phyloP scores from a whole-genome alignment of 257 asterid species.

The Echium plantagineum region DNA sequence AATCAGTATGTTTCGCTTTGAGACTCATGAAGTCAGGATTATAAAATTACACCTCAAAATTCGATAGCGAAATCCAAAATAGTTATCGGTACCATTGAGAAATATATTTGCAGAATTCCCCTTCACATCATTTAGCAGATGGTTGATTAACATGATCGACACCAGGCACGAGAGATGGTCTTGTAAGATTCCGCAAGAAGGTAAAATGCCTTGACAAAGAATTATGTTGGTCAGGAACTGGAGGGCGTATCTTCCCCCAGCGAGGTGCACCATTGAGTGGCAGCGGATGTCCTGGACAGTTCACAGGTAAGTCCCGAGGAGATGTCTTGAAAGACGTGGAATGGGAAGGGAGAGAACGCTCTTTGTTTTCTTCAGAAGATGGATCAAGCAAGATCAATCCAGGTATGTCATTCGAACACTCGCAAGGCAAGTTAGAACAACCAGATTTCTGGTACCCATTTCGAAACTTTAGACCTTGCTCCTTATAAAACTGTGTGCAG shows the following conservation, averaged over 20 bases:
- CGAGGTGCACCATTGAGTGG: no score
- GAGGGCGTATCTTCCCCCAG: no score
- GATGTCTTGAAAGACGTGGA: background rate
- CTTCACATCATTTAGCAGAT: constrained; percentile 6
- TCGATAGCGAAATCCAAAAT: no score
- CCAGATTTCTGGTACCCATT: no score
- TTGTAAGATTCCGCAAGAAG: constrained; percentile 2
- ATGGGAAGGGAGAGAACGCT: background rate
- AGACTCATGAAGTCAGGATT: no score
- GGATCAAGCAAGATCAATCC: constrained; percentile 18
- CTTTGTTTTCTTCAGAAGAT: constrained; percentile 1
- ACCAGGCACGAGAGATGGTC: constrained; percentile 6
- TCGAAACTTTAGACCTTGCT: no score
- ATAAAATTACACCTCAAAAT: no score
- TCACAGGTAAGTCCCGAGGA: constrained; percentile 4
- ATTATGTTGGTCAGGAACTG: constrained; percentile 7
- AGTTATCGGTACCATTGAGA: no score
- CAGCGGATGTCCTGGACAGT: constrained; percentile 2
- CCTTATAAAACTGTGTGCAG: no score
- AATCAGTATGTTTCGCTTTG: no score
- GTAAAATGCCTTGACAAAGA: constrained; percentile 10
- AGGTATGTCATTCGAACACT: constrained; percentile 18
- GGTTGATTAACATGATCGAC: background rate
- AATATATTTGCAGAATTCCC: no score
- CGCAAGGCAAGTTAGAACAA: no score